phyloP scores from a whole-genome alignment of 352 stramenopile species.

The Phytopythium kandeliae region DNA sequence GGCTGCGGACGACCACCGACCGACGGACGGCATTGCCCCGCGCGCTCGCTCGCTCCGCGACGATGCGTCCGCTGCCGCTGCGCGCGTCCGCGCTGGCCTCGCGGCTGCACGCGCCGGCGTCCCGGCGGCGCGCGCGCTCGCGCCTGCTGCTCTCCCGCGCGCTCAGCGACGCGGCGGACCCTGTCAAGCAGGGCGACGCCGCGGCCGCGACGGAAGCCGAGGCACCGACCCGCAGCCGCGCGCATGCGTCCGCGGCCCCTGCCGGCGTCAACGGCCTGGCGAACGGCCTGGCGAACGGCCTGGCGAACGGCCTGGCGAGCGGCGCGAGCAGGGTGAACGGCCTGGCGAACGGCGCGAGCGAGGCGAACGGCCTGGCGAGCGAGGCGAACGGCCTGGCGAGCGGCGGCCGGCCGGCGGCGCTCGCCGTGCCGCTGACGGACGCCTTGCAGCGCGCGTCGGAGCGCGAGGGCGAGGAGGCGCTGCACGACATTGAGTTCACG shows the following conservation, averaged over 20 bases:
- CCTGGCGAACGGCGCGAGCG: constrained; percentile 14
- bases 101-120: background rate
- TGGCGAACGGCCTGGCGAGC: no score
- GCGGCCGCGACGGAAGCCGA: no score
- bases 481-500: constrained; percentile 60
- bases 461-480: constrained; percentile 1
- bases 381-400: background rate
- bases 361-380: background rate
- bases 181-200: constrained; percentile 9
- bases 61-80: constrained; percentile 21
- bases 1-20: no score
- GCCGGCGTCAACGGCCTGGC: constrained; percentile 1
- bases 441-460: constrained; percentile 5
- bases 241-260: no score
- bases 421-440: background rate
- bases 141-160: constrained; percentile 22
- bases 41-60: background rate
- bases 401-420: background rate
- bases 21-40: background rate
- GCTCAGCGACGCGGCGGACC: constrained; percentile 38
- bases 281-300: constrained; percentile 15
- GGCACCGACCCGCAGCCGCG: no score
- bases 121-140: constrained; percentile 12
- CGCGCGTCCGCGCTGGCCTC: constrained; percentile 26
- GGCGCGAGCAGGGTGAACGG: constrained; percentile 6